phyloP scores from a whole-genome alignment of 441 rosid genomes.

The Corymbia citriodora region DNA sequence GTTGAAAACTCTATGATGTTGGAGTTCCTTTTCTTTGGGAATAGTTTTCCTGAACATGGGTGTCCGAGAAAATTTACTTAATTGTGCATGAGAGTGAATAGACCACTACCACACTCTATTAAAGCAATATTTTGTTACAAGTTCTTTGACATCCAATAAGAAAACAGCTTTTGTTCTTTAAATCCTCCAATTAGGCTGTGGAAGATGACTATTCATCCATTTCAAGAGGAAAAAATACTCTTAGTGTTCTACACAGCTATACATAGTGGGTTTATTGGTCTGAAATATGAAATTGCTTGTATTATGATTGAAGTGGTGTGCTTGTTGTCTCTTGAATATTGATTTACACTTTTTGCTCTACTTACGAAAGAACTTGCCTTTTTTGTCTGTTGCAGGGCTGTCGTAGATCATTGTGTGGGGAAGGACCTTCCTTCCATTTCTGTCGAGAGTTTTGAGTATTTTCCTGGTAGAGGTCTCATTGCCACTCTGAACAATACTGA shows the following conservation, averaged over 20 bases:
- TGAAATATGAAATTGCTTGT: background rate
- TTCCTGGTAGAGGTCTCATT: slow-evolving; percentile 91
- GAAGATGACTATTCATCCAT: background rate
- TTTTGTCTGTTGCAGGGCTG: slow-evolving; percentile 62
- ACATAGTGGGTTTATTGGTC: background rate
- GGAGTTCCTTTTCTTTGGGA: background rate
- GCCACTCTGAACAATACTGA: slow-evolving; percentile 70
- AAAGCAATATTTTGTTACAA: background rate
- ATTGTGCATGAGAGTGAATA: background rate
- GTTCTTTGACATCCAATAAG: background rate
- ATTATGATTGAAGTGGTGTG: background rate
- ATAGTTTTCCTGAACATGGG: background rate
- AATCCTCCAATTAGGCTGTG: background rate
- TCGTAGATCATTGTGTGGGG: slow-evolving; percentile 86
- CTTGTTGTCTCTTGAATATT: background rate
- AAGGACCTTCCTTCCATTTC: slow-evolving; percentile 82
- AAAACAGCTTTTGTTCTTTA: background rate
- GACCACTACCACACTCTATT: background rate
- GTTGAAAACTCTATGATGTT: background rate
- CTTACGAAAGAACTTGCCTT: background rate
- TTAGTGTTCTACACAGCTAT: background rate
- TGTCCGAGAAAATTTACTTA: background rate
- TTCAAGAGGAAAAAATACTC: background rate
- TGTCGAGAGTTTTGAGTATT: slow-evolving; percentile 76
- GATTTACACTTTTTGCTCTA: background rate